Conservation (phyloP, 345 rosid genomes). For the Garcia nutans region DNA sequence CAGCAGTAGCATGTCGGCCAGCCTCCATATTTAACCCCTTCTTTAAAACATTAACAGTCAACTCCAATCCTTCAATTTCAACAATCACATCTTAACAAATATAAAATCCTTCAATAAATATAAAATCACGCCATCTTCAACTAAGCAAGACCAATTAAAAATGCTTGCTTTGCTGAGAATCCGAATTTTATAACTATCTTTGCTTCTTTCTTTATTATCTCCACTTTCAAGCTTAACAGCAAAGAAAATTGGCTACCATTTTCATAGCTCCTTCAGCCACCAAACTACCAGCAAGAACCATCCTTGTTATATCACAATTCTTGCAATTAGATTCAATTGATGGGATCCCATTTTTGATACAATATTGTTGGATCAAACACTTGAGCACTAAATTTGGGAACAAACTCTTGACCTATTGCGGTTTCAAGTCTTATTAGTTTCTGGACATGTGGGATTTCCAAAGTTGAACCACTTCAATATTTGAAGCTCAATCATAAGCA, state of each 20-base stretch:
- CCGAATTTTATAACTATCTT: constrained; percentile 64
- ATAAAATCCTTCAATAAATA: constrained; percentile 42
- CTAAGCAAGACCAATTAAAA: constrained; percentile 66
- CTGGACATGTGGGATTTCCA: constrained; percentile 17
- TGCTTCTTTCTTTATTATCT: constrained; percentile 36
- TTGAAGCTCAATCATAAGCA: constrained; percentile 22
- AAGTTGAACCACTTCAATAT: constrained; percentile 27
- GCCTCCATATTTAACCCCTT: constrained; percentile 53
- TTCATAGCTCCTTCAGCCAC: constrained; percentile 58
- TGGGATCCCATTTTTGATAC: constrained; percentile 41
- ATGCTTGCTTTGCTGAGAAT: constrained; percentile 61
- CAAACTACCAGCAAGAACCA: constrained; percentile 44
- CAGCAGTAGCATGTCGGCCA: constrained; percentile 70
- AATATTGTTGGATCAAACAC: constrained; percentile 32
- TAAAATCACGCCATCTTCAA: constrained; percentile 56
- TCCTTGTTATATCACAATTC: constrained; percentile 38
- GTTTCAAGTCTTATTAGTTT: constrained; percentile 10
- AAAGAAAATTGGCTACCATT: constrained; percentile 45
- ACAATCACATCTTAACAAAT: too few relatives aligned
- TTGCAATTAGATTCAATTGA: constrained; percentile 28
- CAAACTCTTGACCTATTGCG: background rate
- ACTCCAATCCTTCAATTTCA: constrained; percentile 50
- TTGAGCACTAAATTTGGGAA: constrained; percentile 12
- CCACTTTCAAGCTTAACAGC: constrained; percentile 45
- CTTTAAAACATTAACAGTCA: constrained; percentile 45